These are phyloP conservation scores for Chrysochromulina tobinii DNA, from an alignment of 78 protist genomes.

Conservation along the genomic window DNA sequence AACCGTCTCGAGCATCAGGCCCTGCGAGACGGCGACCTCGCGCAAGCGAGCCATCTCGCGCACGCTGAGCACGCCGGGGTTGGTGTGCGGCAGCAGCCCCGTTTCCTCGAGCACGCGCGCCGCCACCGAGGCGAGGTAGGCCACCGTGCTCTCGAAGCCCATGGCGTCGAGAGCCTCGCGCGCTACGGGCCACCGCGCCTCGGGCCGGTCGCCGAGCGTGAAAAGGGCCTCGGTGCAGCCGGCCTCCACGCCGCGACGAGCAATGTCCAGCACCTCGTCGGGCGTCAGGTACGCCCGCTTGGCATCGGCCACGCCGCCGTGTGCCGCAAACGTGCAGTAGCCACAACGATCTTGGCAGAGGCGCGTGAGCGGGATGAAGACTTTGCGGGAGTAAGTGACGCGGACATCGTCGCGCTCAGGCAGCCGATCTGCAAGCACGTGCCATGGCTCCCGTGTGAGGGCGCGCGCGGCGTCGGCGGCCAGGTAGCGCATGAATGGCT, in stretches of 20 bases:
- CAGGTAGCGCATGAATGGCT: no score
- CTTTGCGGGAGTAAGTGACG: conserved; percentile 24
- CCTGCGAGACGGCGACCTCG: neutral
- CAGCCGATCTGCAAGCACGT: no score
- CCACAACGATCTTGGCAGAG: neutral
- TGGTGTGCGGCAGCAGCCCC: conserved; percentile 25
- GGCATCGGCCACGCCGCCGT: neutral
- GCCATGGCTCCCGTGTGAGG: no score
- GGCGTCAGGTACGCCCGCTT: neutral
- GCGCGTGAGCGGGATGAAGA: conserved; percentile 20
- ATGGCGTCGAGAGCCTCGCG: neutral
- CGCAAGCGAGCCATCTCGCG: conserved; percentile 13
- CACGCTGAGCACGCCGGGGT: neutral
- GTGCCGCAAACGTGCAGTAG: conserved; percentile 4
- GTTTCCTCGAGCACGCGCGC: neutral
- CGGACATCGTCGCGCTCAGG: no score
- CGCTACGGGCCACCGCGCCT: conserved; percentile 9
- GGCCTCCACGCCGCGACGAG: neutral
- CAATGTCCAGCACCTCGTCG: conserved; percentile 4
- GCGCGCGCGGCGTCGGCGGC: no score
- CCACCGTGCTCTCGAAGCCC: neutral
- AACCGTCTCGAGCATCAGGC: neutral
- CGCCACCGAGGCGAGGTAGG: neutral
- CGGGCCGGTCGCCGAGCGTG: conserved; percentile 34
- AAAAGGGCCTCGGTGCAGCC: conserved; percentile 29